A percentile compares a stretch with the other conserved stretches of the same genome.
Conservation (phyloP, 176 grass and related monocot species). For the Typha latifolia region DNA sequence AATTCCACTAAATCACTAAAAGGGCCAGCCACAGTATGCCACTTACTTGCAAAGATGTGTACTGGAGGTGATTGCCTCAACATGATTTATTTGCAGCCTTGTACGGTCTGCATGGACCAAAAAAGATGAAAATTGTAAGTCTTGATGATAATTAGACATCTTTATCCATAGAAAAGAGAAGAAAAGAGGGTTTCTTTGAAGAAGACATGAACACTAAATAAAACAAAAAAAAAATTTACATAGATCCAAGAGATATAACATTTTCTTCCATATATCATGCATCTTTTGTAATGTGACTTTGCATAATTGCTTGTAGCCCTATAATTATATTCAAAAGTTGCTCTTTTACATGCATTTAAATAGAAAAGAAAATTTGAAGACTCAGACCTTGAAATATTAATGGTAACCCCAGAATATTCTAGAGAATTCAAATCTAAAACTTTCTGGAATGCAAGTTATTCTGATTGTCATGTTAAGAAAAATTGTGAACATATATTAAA, state of each 20-base stretch:
- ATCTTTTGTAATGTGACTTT: too few relatives aligned
- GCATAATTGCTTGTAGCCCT: too few relatives aligned
- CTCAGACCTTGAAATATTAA: too few relatives aligned
- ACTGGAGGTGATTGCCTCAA: slow-evolving; percentile 45
- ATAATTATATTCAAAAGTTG: too few relatives aligned
- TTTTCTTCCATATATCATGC: too few relatives aligned
- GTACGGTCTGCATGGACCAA: slow-evolving; percentile 55
- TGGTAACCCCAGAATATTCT: background rate
- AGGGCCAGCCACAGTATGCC: slow-evolving; percentile 8
- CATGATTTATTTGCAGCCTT: slow-evolving; percentile 59
- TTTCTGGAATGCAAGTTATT: background rate
- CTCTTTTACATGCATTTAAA: too few relatives aligned
- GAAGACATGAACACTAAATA: too few relatives aligned
- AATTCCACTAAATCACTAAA: background rate
- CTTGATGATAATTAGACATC: background rate
- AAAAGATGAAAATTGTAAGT: slow-evolving; percentile 2
- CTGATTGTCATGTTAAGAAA: background rate
- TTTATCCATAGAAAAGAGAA: background rate
- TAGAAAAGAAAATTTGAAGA: too few relatives aligned
- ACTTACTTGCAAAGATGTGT: slow-evolving; percentile 86
- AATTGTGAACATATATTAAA: background rate
- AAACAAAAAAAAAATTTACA: too few relatives aligned
- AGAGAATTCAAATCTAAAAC: background rate
- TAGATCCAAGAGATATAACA: too few relatives aligned
- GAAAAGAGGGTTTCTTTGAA: background rate